Base-by-base conservation (phyloP, 1,139 yeast genomes). In the Suzukiozyma palmioleophila region DNA sequence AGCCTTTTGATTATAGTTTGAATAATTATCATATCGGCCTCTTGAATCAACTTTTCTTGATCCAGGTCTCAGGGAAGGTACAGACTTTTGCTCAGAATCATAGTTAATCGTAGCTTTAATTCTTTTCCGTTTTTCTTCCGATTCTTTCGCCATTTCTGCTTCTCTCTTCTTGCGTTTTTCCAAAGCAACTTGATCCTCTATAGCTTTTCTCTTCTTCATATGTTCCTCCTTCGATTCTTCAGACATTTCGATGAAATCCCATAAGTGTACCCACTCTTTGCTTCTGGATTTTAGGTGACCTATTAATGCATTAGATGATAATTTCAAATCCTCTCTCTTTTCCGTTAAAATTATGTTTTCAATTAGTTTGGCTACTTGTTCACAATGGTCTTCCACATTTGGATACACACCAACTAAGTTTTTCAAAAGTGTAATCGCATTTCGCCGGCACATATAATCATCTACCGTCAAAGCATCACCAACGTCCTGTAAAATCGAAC, bases 391-490 rank as follows among this genome's bases (percentile, higher is more conserved):
- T 39, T 79, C 81, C 22, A 87, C 77, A 11, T 69, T 65, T 0
- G 96, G 96, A 54, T 81, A 87, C 8, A 76, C 73, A 1, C 75
- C 73, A 26, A 84, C 62, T 44, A 84, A 63, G 48, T 80, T 81
- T 54, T 84, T 87, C 63, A 90, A 66, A 50, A 88, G 78, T 2
- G 86, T 84, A 44, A 90, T 85, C 2, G 88, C 77, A 59, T 89
- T 90, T 45, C 92, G 77, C 39, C 95, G 75, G 3, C 87, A 81
- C 80, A 87, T 84, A 54, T 89, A 90, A 43, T 84, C 85, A 1
- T 69, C 67, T 14, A 79, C 74, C 10, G 64, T 57, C 35, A 87
- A 64, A 10, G 84, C 71, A 8, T 66, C 57, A 3, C 68, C 54
- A 31, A 83, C 62, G 28, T 78, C 76, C 1, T 64, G 58, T 16